A percentile compares a stretch with the other conserved stretches of the same genome.
phyloP scores from a whole-genome alignment of 1,284 basidiomycete species.

The Rhodofomes roseus region DNA sequence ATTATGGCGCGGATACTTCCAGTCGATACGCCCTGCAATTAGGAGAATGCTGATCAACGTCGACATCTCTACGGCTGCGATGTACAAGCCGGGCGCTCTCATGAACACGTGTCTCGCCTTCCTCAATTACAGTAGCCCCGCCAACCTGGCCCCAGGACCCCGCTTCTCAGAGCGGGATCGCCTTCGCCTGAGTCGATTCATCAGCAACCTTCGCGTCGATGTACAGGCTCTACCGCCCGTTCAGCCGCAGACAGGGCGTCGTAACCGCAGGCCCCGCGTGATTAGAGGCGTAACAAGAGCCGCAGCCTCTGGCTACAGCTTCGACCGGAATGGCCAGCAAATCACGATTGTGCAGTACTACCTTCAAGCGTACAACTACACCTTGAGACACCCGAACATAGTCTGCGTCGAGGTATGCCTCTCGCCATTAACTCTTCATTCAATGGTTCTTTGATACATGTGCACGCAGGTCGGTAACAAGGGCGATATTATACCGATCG shows the following conservation, averaged over 20 bases:
- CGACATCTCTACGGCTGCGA: constrained; percentile 71
- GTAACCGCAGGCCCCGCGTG: not conserved
- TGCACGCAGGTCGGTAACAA: constrained; percentile 46
- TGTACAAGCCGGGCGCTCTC: constrained; percentile 58
- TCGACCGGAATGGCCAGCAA: not conserved
- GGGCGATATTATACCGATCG: constrained; percentile 47
- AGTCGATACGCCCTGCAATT: constrained; percentile 69
- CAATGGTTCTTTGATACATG: too few species aligned
- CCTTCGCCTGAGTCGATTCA: not conserved
- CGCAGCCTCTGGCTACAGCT: not conserved
- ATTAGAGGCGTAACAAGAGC: not conserved
- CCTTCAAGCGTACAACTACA: constrained; percentile 41
- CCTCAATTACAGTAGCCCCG: constrained; percentile 38
- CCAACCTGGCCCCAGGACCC: constrained; percentile 35
- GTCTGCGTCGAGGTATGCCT: constrained; percentile 57
- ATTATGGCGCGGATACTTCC: constrained; percentile 74
- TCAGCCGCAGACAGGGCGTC: not conserved
- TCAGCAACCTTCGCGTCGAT: not conserved
- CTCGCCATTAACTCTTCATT: too few species aligned
- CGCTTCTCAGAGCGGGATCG: not conserved
- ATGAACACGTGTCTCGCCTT: constrained; percentile 56
- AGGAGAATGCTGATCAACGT: constrained; percentile 70
- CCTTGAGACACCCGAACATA: constrained; percentile 51
- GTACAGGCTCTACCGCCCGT: not conserved
- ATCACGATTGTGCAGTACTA: constrained; percentile 65